Evolutionary conservation across 805 yeast species (phyloP), one percentile per base, ranked within the genome.

Genomic region (Nakazawaea populi): DNA sequence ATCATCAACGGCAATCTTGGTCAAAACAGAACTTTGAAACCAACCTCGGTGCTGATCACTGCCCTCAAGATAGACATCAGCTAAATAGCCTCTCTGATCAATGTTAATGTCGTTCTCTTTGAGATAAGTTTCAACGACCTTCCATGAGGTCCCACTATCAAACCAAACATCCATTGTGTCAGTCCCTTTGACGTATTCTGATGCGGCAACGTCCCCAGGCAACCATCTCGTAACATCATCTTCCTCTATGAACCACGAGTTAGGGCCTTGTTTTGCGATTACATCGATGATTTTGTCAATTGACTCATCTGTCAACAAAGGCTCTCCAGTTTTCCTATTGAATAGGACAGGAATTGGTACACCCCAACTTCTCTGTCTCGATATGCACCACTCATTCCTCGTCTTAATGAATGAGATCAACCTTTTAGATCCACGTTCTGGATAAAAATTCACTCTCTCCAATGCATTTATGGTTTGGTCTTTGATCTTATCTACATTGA

Each of bases 161-260:
- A 94, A 92, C 99, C 99, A 94, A 18, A 94, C 99, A 68, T 94
- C 99, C 90, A 94, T 87, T 0, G 99, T 94, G 58, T 94, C 99
- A 42, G 73, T 77, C 1, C 96, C 92, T 59, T 88, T 85, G 28
- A 61, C 60, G 55, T 74, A 86, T 2, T 70, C 58, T 2, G 58
- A 50, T 0, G 82, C 84, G 31, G 69, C 60, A 14, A 59, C 64
- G 29, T 66, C 58, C 2, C 70, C 72, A 0, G 97, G 97, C 12
- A 94, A 64, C 97, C 97, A 94, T 54, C 80, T 74, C 5, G 67
- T 54, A 43, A 84, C 69, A 44, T 79, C 77, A 0, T 61, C 65
- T 48, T 78, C 81, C 1, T 62, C 66, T 4, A 65, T 75, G 67
- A 92, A 92, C 99, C 99, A 94, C 6, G 80, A 77, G 56, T 87